A percentile compares a stretch with the other conserved stretches of the same genome.
Conservation (phyloP, 2,329 filamentous ascomycete species). For the Aureobasidium uvarum region DNA sequence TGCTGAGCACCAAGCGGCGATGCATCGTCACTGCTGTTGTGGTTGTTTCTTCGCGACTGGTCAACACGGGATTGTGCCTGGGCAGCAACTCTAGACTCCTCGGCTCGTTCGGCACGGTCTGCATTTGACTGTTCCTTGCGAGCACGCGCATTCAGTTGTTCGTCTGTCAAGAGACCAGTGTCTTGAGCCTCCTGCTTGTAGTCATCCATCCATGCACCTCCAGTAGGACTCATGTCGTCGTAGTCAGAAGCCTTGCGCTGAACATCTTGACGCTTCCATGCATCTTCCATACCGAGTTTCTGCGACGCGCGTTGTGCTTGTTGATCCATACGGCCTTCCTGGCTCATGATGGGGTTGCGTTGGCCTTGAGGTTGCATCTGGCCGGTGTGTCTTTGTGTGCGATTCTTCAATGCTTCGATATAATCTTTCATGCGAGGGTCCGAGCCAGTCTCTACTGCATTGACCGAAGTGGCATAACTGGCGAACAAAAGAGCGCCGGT, state of each 20-base stretch:
- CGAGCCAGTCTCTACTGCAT: constrained; percentile 38
- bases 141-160: constrained; percentile 32
- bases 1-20: not conserved
- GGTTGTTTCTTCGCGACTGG: constrained; percentile 29
- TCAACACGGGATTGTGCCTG: not conserved
- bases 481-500: constrained; percentile 38
- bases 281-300: constrained; percentile 12
- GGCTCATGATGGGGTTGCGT: constrained; percentile 24
- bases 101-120: constrained; percentile 6
- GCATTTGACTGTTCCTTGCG: constrained; percentile 27
- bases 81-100: constrained; percentile 1
- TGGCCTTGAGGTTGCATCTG: constrained; percentile 25
- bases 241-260: constrained; percentile 24
- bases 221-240: constrained; percentile 45
- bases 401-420: constrained; percentile 39
- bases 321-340: constrained; percentile 27
- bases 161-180: constrained; percentile 37
- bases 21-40: not conserved
- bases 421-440: constrained; percentile 46
- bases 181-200: constrained; percentile 34
- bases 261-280: constrained; percentile 21
- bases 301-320: constrained; percentile 26
- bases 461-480: constrained; percentile 38
- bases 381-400: constrained; percentile 31
- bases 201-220: constrained; percentile 37